Evolutionary conservation across 257 asterid species (phyloP).

Genomic region (Solanum ossicruentum): DNA sequence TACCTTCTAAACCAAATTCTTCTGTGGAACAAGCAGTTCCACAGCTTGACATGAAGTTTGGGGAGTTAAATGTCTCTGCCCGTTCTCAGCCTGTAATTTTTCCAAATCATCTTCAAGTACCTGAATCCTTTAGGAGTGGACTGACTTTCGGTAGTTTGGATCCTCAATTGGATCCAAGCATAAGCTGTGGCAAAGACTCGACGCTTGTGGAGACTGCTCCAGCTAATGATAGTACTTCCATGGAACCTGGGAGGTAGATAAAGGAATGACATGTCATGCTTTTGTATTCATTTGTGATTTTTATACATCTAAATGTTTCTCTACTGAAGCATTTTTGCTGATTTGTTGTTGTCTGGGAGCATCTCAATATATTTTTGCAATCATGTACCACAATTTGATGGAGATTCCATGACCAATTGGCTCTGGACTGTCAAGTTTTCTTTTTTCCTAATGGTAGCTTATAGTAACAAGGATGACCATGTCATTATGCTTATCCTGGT

Average conservation of each 20-base stretch:
- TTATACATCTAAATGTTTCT: background rate
- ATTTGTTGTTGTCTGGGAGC: background rate
- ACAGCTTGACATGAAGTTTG: constrained; percentile 25
- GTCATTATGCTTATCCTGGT: background rate
- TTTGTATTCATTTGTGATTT: background rate
- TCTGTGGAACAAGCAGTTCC: constrained; percentile 8
- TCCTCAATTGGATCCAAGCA: constrained; percentile 9
- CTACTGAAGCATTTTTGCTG: background rate
- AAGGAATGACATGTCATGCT: background rate
- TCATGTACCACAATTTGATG: background rate
- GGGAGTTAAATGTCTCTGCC: constrained; percentile 13
- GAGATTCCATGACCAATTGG: background rate
- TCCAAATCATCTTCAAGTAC: constrained; percentile 46
- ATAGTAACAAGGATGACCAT: background rate
- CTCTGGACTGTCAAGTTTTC: background rate
- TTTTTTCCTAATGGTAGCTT: background rate
- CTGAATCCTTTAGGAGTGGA: constrained; percentile 28
- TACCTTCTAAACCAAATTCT: constrained; percentile 13
- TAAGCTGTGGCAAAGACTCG: constrained; percentile 4
- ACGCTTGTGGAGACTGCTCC: constrained; percentile 5
- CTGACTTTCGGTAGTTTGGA: constrained; percentile 53
- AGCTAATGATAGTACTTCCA: constrained; percentile 7
- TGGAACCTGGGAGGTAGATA: constrained; percentile 25
- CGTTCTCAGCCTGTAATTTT: constrained; percentile 31
- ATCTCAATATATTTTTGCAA: background rate